Evolutionary conservation across 371 early-diverging fungal genomes (phyloP), one percentile per base, ranked within the genome.

Genomic region (Thermomucor indicae-seudaticae): DNA sequence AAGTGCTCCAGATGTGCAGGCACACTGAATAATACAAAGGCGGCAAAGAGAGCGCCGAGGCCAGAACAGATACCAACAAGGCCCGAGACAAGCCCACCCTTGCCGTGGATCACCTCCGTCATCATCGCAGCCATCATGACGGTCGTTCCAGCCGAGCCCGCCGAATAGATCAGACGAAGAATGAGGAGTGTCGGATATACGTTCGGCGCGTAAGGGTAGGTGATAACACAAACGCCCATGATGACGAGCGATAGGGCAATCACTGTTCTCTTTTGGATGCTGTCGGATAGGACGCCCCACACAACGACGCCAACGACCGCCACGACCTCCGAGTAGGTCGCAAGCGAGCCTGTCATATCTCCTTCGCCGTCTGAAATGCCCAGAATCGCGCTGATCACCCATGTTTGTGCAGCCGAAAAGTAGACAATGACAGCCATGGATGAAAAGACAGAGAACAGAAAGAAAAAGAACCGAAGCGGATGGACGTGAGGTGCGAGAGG

Each of bases 81-180:
- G 0, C 74, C 82, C 28, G 79, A 69, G 3, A 75, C 68, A 20
- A 73, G 51, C 10, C 77, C 81, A 32, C 78, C 73, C 28, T 72
- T 64, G 0, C 71, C 69, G 24, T 72, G 67, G 1, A 74, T 68
- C 1, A 74, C 62, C 57, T 83, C 81, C 17, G 75, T 65, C 47
- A 81, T 54, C 29, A 75, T 65, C 10, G 78, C 81, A 1, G 81
- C 74, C 73, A 85, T 73, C 92, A 92, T 90, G 20, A 83, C 60
- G 3, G 80, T 78, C 5, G 76, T 64, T 0, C 86, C 86, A 7
- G 89, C 73, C 3, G 86, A 80, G 8, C 92, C 92, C 14, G 86
- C 38, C 0, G 86, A 58, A 29, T 83, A 88, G 7, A 85, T 32
- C 2, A 83, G 55, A 14, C 79, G 62, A 8, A 70, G 41, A 7